Conservation (phyloP, 2,329 filamentous ascomycete genomes). For the Drechslera avenae region DNA sequence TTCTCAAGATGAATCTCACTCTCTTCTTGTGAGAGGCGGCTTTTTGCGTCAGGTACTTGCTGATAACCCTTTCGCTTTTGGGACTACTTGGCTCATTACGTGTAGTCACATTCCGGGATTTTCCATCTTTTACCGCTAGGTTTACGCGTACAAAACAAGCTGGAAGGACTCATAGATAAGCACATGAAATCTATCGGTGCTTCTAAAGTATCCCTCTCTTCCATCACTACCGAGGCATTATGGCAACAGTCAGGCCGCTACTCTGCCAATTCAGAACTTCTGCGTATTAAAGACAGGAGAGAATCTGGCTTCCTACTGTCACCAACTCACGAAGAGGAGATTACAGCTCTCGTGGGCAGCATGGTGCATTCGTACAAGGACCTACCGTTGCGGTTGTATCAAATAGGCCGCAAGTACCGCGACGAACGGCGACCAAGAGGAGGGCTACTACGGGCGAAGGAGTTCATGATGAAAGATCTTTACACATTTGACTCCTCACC, state of each 20-base stretch:
- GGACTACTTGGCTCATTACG: slow-evolving; percentile 25
- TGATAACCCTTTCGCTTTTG: background rate
- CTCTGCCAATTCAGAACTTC: slow-evolving; percentile 79
- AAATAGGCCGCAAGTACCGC: slow-evolving; percentile 91
- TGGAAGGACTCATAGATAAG: slow-evolving; percentile 83
- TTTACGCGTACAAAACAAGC: slow-evolving; percentile 82
- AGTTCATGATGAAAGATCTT: slow-evolving; percentile 98
- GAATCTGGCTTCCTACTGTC: slow-evolving; percentile 75
- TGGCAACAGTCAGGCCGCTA: slow-evolving; percentile 86
- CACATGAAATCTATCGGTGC: slow-evolving; percentile 84
- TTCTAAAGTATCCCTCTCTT: slow-evolving; percentile 81
- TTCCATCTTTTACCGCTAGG: slow-evolving; percentile 92
- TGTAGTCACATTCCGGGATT: slow-evolving; percentile 80
- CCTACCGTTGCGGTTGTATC: slow-evolving; percentile 84
- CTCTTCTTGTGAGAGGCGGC: slow-evolving; percentile 53
- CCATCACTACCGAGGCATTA: slow-evolving; percentile 80
- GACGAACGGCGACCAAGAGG: slow-evolving; percentile 90
- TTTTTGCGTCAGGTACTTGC: slow-evolving; percentile 51
- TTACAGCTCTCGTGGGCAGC: slow-evolving; percentile 77
- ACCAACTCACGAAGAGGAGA: slow-evolving; percentile 96
- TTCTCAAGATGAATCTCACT: slow-evolving; percentile 47
- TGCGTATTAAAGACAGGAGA: slow-evolving; percentile 80
- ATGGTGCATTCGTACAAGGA: slow-evolving; percentile 82
- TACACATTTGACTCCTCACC: slow-evolving; percentile 86
- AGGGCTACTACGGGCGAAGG: slow-evolving; percentile 82